Conservation (phyloP, 1,284 basidiomycete species). For the Cutaneotrichosporon sp. region DNA sequence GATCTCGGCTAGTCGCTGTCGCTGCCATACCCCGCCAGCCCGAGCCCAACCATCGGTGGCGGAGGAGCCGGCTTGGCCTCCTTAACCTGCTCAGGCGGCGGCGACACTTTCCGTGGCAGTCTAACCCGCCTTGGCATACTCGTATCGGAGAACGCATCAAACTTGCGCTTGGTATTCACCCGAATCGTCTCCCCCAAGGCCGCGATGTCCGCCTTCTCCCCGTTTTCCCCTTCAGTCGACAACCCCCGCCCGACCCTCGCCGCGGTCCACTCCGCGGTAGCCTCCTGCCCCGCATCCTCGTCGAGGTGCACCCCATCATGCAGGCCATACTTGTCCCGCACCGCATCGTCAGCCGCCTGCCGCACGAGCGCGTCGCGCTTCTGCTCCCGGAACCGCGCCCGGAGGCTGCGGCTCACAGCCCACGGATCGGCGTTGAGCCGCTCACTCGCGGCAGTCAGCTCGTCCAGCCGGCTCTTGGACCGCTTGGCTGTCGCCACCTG, state of each 20-base stretch:
- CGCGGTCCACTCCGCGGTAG: constrained; percentile 25
- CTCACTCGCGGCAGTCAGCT: constrained; percentile 67
- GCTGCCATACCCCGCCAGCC: constrained; percentile 5
- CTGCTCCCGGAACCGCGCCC: constrained; percentile 75
- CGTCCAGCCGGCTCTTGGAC: constrained; percentile 69
- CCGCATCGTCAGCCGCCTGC: constrained; percentile 51
- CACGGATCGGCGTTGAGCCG: constrained; percentile 80
- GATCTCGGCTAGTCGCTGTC: too few species aligned
- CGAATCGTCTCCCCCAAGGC: constrained; percentile 6
- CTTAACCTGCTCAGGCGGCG: not conserved
- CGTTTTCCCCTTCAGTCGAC: not conserved
- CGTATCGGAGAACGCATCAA: constrained; percentile 8
- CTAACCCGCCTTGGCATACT: not conserved
- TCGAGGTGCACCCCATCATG: constrained; percentile 51
- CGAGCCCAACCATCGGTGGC: not conserved
- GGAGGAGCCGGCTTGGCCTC: not conserved
- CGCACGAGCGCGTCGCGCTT: constrained; percentile 71
- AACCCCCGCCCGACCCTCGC: constrained; percentile 12
- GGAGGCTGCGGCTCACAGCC: constrained; percentile 62
- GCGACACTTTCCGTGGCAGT: constrained; percentile 2
- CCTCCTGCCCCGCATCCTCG: constrained; percentile 30
- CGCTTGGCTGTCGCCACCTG: constrained; percentile 67
- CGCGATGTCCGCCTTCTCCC: not conserved
- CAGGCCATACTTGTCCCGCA: constrained; percentile 69
- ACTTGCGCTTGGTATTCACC: constrained; percentile 10